These are phyloP conservation scores for Gigaspora rosea DNA, from an alignment of 192 early-diverging fungal species.

Conservation along the genomic window DNA sequence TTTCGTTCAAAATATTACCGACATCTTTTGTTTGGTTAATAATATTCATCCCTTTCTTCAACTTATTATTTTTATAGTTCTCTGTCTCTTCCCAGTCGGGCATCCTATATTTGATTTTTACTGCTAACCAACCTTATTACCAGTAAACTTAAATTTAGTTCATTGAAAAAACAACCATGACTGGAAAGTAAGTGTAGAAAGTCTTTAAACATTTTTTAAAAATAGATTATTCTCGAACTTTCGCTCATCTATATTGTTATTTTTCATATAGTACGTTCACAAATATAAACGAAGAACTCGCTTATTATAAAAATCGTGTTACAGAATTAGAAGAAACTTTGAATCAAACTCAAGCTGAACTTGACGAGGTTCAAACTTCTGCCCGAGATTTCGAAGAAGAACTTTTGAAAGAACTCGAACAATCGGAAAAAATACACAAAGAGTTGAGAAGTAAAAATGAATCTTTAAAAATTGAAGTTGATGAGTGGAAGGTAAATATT, in stretches of 20 bases:
- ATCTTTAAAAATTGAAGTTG: slow-evolving; percentile 62
- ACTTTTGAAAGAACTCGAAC: slow-evolving; percentile 70
- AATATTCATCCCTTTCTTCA: too few species aligned
- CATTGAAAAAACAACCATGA: background rate
- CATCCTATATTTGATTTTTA: too few species aligned
- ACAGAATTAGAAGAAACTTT: slow-evolving; percentile 55
- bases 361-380: slow-evolving; percentile 67
- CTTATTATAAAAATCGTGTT: slow-evolving; percentile 62
- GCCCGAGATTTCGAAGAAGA: slow-evolving; percentile 73
- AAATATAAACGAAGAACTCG: slow-evolving; percentile 62
- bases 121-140: too few species aligned
- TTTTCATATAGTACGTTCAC: slow-evolving; percentile 24
- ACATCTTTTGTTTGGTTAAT: too few species aligned
- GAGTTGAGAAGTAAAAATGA: slow-evolving; percentile 70
- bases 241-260: background rate
- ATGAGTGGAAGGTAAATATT: slow-evolving; percentile 76
- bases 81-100: too few species aligned
- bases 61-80: too few species aligned
- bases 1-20: too few species aligned
- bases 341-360: slow-evolving; percentile 55
- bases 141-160: too few species aligned
- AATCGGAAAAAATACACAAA: slow-evolving; percentile 63
- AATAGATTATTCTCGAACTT: background rate
- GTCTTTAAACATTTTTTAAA: background rate
- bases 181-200: slow-evolving; percentile 10